phyloP scores from a whole-genome alignment of 352 stramenopile species.

The Globisporangium abappressorium region DNA sequence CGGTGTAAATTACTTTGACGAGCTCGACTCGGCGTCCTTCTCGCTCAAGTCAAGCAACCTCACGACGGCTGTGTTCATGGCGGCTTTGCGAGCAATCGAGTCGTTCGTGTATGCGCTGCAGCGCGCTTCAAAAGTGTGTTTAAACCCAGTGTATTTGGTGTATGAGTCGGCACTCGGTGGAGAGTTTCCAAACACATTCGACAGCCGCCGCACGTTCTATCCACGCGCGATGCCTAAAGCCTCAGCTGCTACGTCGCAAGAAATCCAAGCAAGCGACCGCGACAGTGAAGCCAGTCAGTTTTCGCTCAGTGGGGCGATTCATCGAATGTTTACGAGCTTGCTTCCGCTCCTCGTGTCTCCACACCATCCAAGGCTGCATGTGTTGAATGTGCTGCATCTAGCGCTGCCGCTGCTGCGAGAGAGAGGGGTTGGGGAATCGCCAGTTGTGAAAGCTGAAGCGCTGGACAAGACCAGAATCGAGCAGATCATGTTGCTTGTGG shows the following conservation, averaged over 20 bases:
- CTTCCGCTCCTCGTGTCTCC: constrained; percentile 47
- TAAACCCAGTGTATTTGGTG: constrained; percentile 49
- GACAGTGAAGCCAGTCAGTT: constrained; percentile 18
- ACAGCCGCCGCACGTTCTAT: constrained; percentile 32
- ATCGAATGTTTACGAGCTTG: constrained; percentile 41
- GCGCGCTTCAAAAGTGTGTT: constrained; percentile 23
- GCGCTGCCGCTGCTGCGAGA: constrained; percentile 33
- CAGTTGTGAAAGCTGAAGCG: constrained; percentile 9
- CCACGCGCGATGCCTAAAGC: constrained; percentile 25
- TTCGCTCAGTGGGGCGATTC: constrained; percentile 38
- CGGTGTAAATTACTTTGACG: constrained; percentile 78
- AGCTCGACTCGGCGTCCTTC: constrained; percentile 40
- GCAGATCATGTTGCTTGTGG: constrained; percentile 34
- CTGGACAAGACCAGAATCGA: constrained; percentile 45
- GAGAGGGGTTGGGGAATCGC: not conserved
- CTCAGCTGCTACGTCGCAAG: not conserved
- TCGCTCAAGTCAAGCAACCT: constrained; percentile 47
- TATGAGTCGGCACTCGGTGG: constrained; percentile 22
- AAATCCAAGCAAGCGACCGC: not conserved
- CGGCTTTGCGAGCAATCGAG: constrained; percentile 61
- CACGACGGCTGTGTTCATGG: constrained; percentile 48
- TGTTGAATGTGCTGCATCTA: constrained; percentile 52
- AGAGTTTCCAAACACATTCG: constrained; percentile 28
- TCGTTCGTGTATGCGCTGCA: constrained; percentile 47
- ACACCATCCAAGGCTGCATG: constrained; percentile 47